Base-by-base conservation (phyloP, 2,329 filamentous ascomycete species). In the Talaromyces sp. region DNA sequence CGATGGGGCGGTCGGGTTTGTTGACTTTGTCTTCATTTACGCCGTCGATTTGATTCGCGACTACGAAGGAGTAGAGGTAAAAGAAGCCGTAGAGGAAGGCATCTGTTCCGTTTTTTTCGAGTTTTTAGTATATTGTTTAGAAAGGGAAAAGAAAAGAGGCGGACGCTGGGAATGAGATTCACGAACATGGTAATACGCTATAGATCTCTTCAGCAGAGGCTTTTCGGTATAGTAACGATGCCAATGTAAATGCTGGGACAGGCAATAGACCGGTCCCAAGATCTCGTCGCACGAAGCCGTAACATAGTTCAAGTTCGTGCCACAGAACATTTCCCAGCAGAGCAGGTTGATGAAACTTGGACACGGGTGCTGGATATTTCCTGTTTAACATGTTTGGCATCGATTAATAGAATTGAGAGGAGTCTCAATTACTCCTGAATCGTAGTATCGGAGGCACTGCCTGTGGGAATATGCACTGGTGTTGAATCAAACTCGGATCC, bases 1-100 rank as follows among this genome's bases (percentile, higher is more conserved):
- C 63, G 35, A 65, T 57, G 41, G 63, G 63, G 27, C 63, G 63
- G 24, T 65, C 63, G 24, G 63, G 63, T 50, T 65, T 65, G 24
- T 65, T 65, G 50, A 65, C 33, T 31, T 54, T 54, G 45, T 65
- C 63, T 45, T 65, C 63, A 10, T 61, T 33, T 14, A 65, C 58
- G 31, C 63, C 63, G 58, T 60, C 59, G 43, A 65, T 62, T 39
- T 65, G 63, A 24, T 65, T 65, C 10, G 58, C 58, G 39, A 65
- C 50, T 19, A 65, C 63, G n/a, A 65, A 65, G 6, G 39, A 48
- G 41, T 65, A 65, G 14, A 65, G 63, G 14, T 61, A 65, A 10
- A 65, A 31, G 11, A 57, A 65, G 22, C 63, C 63, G 37, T 61
- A 50, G 13, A 65, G 39, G 16, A 58, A 61, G 50, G 58, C 52